These are phyloP conservation scores for Alternaria sp. DNA, from an alignment of 2,329 filamentous ascomycete species.

Conservation along the genomic window DNA sequence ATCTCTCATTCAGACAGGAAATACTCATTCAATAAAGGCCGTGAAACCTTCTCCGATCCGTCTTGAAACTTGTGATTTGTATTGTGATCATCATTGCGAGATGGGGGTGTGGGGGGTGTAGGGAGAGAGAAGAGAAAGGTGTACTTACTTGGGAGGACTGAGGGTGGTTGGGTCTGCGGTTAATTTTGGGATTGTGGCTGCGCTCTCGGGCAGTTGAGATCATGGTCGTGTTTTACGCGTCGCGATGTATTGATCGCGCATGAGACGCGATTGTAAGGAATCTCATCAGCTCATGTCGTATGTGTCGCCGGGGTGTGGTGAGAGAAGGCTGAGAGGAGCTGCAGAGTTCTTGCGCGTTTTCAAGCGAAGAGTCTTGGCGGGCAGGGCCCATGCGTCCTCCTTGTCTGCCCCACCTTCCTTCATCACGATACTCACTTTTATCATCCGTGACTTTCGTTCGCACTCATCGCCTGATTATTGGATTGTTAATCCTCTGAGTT, in stretches of 20 bases:
- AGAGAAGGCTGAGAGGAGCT: neutral
- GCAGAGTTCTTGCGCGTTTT: neutral
- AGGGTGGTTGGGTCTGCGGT: neutral
- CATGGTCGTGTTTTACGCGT: too few species aligned
- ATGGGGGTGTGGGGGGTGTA: neutral
- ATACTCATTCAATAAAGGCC: conserved; percentile 34
- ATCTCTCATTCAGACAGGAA: neutral
- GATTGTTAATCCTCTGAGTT: too few species aligned
- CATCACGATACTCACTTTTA: neutral
- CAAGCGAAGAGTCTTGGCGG: conserved; percentile 9
- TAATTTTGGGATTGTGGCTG: neutral
- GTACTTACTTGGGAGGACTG: neutral
- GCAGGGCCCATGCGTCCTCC: neutral
- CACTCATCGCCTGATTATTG: too few species aligned
- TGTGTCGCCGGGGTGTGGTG: neutral
- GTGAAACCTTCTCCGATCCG: conserved; percentile 44
- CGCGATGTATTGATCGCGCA: neutral
- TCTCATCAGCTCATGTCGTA: neutral
- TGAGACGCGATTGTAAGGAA: accelerated
- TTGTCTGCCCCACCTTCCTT: neutral
- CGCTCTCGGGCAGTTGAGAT: too few species aligned
- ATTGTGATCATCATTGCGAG: conserved; percentile 36
- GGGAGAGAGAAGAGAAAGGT: neutral
- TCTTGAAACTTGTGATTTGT: conserved; percentile 42
- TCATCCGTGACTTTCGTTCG: too few species aligned